Percentiles rank a stretch among this genome's conserved stretches.
Evolutionary conservation across 2,329 filamentous ascomycete genomes (phyloP).

Genomic region (Fusarium foetens): DNA sequence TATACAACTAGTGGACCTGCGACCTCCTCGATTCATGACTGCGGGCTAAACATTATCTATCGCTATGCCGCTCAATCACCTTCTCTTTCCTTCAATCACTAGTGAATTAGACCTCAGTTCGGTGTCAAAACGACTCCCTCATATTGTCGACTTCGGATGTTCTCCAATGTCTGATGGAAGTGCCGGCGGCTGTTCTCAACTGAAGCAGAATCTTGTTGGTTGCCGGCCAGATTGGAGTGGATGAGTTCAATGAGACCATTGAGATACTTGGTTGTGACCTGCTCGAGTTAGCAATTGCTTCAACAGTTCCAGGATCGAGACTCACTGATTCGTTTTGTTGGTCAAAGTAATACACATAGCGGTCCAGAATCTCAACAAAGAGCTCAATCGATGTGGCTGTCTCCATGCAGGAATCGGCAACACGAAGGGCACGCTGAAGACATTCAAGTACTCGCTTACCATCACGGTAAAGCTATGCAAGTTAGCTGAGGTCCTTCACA

Average conservation of each 20-base stretch:
- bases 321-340: constrained; percentile 94
- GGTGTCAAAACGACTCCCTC: constrained; percentile 85
- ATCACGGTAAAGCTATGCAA: constrained; percentile 86
- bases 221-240: constrained; percentile 91
- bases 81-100: constrained; percentile 6
- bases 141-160: constrained; percentile 90
- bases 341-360: constrained; percentile 99
- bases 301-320: not conserved
- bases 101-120: constrained; percentile 46
- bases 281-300: constrained; percentile 23
- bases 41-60: constrained; percentile 44
- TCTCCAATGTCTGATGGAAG: constrained; percentile 93
- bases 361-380: constrained; percentile 97
- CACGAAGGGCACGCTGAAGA: constrained; percentile 90
- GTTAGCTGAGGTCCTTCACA: constrained; percentile 33
- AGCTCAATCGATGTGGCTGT: constrained; percentile 96
- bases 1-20: constrained; percentile 43
- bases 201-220: constrained; percentile 80
- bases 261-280: constrained; percentile 94
- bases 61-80: constrained; percentile 33
- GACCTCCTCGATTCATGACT: constrained; percentile 11
- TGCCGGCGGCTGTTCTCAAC: constrained; percentile 92
- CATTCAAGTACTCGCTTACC: constrained; percentile 97
- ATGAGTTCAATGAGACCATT: constrained; percentile 98
- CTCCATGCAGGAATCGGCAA: constrained; percentile 99